Base-by-base conservation (phyloP, 2,329 filamentous ascomycete genomes). In the Pezizomycotina sp. region DNA sequence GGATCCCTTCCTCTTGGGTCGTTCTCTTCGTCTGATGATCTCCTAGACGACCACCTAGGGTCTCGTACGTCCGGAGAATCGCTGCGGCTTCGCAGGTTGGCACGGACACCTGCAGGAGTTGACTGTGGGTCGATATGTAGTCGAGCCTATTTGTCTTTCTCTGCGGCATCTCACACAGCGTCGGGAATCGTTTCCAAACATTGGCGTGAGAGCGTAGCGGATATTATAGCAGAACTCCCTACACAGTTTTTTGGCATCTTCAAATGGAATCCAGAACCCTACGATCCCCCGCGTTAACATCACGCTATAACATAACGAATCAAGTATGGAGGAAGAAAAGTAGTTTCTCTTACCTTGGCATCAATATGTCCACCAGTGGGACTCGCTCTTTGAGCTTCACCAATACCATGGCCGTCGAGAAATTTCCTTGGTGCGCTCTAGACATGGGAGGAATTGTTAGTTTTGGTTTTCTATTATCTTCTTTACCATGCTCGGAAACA, bases 251-350 rank as follows among this genome's bases (percentile, higher is more conserved):
- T 70, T 77, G 29, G 89, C 89, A 48, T 83, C 91, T 24, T 71
- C 62, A 51, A 75, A 95, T 2, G 86, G 86, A 69, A 95, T 82
- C 89, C 89, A 98, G 58, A 95, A 98, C 21, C 89, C 83, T 92
- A 24, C n/a, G n/a, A 46, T 27, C 42, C 21, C 36, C 31, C 35
- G 35, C 24, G 49, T 36, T 47, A 27, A n/a, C 27, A n/a, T 14
- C 27, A 27, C 47, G 29, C 27, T 4, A 31, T 22, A 39, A 30
- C 30, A 32, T 27, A n/a, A 33, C 20, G 15, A 21, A 19, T 32
- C n/a, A 31, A 27, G 25, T 36, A 25, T 42, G 25, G 21, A 37
- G 25, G 9, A 13, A 14, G 9, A 22, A 20, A 15, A 31, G 21
- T 16, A 24, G 21, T 48, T 52, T 16, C 59, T 43, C 59, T 31